Conservation (phyloP, 176 grass and related monocot species). For the Themeda triandra region DNA sequence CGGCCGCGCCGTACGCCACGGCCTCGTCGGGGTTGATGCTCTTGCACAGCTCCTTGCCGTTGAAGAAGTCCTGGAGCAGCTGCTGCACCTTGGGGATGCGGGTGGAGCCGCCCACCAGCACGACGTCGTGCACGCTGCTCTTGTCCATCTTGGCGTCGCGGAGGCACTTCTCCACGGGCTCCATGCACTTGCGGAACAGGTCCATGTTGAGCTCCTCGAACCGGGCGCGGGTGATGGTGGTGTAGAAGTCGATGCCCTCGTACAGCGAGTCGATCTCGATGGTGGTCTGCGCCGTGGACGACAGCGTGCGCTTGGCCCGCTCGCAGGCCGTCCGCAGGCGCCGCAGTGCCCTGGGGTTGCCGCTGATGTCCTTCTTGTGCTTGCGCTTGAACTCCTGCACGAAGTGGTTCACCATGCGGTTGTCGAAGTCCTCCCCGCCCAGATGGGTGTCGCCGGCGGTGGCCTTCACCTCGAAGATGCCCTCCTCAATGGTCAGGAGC, state of each 20-base stretch:
- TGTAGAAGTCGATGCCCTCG: constrained; percentile 94
- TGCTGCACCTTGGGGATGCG: constrained; percentile 95
- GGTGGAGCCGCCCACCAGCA: constrained; percentile 92
- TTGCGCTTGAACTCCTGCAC: constrained; percentile 72
- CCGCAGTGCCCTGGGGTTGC: constrained; percentile 43
- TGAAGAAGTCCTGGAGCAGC: constrained; percentile 98
- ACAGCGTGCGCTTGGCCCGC: constrained; percentile 87
- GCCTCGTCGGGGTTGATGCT: constrained; percentile 99
- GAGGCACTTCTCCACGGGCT: constrained; percentile 93
- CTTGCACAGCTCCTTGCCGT: constrained; percentile 99
- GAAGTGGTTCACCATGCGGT: constrained; percentile 76
- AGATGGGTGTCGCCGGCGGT: constrained; percentile 66
- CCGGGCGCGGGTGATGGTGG: constrained; percentile 80
- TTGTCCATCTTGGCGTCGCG: constrained; percentile 99
- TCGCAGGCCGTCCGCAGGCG: constrained; percentile 70
- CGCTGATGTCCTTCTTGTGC: constrained; percentile 65
- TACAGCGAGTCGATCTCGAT: constrained; percentile 94
- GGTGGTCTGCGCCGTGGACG: constrained; percentile 84
- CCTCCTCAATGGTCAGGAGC: constrained; percentile 65
- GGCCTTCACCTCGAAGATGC: constrained; percentile 72
- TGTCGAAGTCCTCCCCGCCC: constrained; percentile 63
- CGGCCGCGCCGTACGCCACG: constrained; percentile 83
- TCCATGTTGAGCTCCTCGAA: constrained; percentile 99
- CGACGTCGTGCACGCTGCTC: constrained; percentile 77
- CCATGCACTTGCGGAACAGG: constrained; percentile 93